Evolutionary conservation across 805 yeast genomes (phyloP).

Genomic region (Candida andamanensis): DNA sequence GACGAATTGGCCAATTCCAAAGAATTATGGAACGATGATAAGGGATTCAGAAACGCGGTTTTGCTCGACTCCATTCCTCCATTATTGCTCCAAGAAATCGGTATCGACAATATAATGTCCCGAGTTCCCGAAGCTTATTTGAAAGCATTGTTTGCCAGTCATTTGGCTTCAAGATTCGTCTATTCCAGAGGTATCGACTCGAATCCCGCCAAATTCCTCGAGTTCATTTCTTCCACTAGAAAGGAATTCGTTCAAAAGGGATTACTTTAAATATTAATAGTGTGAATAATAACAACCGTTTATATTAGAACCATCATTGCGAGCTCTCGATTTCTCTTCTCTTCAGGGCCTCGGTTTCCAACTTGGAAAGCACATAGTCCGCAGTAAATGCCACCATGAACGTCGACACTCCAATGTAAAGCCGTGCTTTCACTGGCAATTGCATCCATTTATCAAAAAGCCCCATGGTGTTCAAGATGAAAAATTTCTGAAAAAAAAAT

Average conservation of each 20-base stretch:
- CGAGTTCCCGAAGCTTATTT: constrained; percentile 87
- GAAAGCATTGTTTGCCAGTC: constrained; percentile 83
- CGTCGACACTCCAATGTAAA: constrained; percentile 38
- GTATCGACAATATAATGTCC: constrained; percentile 59
- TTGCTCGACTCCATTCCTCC: constrained; percentile 75
- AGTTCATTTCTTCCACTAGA: constrained; percentile 56
- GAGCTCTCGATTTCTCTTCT: constrained; percentile 21
- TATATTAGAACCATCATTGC: background rate
- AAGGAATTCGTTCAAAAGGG: constrained; percentile 34
- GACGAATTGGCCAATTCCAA: constrained; percentile 79
- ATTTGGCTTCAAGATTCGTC: constrained; percentile 78
- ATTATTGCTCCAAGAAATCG: constrained; percentile 58
- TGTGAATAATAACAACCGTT: background rate
- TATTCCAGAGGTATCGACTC: constrained; percentile 77
- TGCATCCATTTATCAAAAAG: constrained; percentile 33
- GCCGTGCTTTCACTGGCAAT: constrained; percentile 36
- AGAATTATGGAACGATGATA: constrained; percentile 82
- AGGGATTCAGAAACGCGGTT: constrained; percentile 68
- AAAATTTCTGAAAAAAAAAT: background rate
- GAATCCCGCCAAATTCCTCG: constrained; percentile 74
- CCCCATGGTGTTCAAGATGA: constrained; percentile 10
- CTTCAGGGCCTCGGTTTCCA: constrained; percentile 33
- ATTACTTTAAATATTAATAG: constrained; percentile 17
- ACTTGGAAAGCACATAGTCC: constrained; percentile 31
- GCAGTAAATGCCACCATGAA: constrained; percentile 35